A percentile compares a stretch with the other conserved stretches of the same genome.
These are phyloP conservation scores for Macrocybe gigantea DNA, from an alignment of 768 basidiomycete genomes.

Conservation along the genomic window DNA sequence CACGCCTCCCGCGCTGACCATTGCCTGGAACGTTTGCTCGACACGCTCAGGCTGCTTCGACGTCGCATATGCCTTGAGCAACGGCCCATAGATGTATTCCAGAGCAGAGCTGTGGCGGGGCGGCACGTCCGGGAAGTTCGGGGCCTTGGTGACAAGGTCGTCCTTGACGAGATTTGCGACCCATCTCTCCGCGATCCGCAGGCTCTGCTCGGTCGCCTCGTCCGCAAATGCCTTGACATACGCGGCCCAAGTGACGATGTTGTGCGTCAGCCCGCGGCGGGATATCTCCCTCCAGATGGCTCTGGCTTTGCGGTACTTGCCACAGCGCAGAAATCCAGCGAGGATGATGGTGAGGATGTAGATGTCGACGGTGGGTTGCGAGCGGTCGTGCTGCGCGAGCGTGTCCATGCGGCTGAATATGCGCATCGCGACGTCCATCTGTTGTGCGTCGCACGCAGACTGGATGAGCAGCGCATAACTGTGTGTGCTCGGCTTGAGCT, in stretches of 20 bases:
- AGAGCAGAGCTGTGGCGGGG: constrained; percentile 30
- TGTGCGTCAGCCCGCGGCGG: constrained; percentile 56
- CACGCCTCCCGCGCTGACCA: constrained; percentile 46
- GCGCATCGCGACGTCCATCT: constrained; percentile 58
- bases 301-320: constrained; percentile 50
- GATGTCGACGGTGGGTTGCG: constrained; percentile 37
- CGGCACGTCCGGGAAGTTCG: constrained; percentile 33
- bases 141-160: constrained; percentile 26
- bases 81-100: constrained; percentile 54
- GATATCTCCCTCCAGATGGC: constrained; percentile 70
- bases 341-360: constrained; percentile 73
- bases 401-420: constrained; percentile 65
- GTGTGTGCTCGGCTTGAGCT: constrained; percentile 50
- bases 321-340: constrained; percentile 57
- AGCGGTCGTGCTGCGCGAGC: constrained; percentile 28
- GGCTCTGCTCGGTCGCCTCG: constrained; percentile 39
- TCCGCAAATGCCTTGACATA: constrained; percentile 61
- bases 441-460: constrained; percentile 70
- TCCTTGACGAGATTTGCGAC: constrained; percentile 41
- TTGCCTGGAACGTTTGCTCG: constrained; percentile 47
- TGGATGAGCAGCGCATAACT: constrained; percentile 76
- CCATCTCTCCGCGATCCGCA: constrained; percentile 63
- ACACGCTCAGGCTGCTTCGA: constrained; percentile 43
- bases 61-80: constrained; percentile 47
- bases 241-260: constrained; percentile 58